These are phyloP conservation scores for Xylaria sp. DNA, from an alignment of 2,329 filamentous ascomycete genomes.

Conservation along the genomic window DNA sequence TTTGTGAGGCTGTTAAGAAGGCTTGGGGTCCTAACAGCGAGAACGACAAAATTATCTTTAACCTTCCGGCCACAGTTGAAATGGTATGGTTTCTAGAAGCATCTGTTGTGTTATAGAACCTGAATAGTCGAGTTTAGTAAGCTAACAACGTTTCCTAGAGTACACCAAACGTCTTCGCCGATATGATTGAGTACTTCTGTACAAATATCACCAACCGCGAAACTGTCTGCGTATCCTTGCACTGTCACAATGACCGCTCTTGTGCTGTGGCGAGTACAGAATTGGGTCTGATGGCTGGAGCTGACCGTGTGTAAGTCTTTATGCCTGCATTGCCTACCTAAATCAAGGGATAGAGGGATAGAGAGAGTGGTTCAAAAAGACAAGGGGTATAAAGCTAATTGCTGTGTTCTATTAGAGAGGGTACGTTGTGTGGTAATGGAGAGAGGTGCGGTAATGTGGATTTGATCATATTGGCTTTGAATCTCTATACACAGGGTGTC, in stretches of 20 bases:
- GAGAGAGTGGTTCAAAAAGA: neutral
- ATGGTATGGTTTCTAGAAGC: conserved; percentile 64
- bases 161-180: conserved; percentile 94
- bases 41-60: conserved; percentile 83
- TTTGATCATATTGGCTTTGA: conserved; percentile 89
- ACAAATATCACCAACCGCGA: conserved; percentile 84
- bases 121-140: neutral
- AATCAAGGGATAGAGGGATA: neutral
- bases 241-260: conserved; percentile 80
- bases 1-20: conserved; percentile 93
- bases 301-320: conserved; percentile 92
- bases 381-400: neutral
- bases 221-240: conserved; percentile 80
- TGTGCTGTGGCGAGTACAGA: conserved; percentile 87
- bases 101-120: neutral
- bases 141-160: neutral
- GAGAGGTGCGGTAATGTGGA: conserved; percentile 91
- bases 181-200: conserved; percentile 97
- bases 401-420: neutral
- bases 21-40: conserved; percentile 87
- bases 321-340: conserved; percentile 69
- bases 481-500: conserved; percentile 94
- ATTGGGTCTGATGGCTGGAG: conserved; percentile 94
- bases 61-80: conserved; percentile 95
- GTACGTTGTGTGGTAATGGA: conserved; percentile 70